These are phyloP conservation scores for Marasmius sp. DNA, from an alignment of 1,284 basidiomycete genomes.

Conservation along the genomic window DNA sequence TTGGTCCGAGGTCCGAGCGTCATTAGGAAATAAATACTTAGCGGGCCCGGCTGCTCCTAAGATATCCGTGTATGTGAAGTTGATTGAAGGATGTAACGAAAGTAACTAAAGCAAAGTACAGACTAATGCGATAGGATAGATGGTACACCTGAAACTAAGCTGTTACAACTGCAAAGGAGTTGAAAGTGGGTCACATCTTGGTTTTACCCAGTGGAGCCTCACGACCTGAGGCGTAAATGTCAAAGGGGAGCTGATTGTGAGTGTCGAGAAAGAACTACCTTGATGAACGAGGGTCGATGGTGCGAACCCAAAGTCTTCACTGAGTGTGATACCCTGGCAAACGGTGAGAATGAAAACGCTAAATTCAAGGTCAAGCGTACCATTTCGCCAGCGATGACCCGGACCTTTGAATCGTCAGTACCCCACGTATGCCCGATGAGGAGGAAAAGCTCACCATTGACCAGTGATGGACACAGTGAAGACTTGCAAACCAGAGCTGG, in stretches of 20 bases:
- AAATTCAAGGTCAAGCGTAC: slow-evolving; percentile 38
- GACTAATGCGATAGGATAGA: too few relatives aligned
- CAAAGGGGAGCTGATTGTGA: neutral
- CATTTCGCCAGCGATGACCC: slow-evolving; percentile 78
- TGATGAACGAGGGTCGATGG: slow-evolving; percentile 77
- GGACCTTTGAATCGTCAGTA: slow-evolving; percentile 44
- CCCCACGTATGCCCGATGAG: neutral
- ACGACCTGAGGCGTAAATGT: slow-evolving; percentile 28
- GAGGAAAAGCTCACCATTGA: slow-evolving; percentile 61
- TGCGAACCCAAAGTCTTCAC: slow-evolving; percentile 78
- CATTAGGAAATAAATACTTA: too few relatives aligned
- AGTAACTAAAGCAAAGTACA: too few relatives aligned
- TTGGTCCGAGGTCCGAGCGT: too few relatives aligned
- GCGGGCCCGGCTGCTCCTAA: too few relatives aligned
- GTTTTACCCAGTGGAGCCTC: slow-evolving; percentile 43
- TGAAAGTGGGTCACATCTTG: slow-evolving; percentile 27
- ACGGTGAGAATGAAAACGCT: slow-evolving; percentile 11
- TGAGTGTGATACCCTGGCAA: slow-evolving; percentile 58
- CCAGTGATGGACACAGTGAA: slow-evolving; percentile 87
- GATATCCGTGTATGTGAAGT: too few relatives aligned
- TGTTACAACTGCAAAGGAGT: too few relatives aligned
- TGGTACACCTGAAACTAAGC: too few relatives aligned
- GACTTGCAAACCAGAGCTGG: slow-evolving; percentile 82
- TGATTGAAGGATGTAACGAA: too few relatives aligned
- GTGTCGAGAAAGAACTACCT: slow-evolving; percentile 33